Base-by-base conservation (phyloP, 306 rosid genomes). In the Fragaria nilgerrensis region DNA sequence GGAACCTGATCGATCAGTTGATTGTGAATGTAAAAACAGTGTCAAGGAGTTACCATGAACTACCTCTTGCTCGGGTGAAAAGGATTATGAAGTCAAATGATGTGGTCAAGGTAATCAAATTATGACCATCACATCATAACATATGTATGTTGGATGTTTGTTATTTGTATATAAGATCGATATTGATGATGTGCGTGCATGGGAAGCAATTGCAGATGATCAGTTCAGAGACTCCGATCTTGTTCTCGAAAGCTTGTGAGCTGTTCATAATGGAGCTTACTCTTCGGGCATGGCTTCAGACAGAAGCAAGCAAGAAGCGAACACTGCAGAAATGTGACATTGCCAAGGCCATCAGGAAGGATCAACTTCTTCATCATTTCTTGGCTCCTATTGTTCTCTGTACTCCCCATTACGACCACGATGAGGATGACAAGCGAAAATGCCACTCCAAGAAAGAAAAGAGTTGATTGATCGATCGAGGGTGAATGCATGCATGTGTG, bases 241-340 rank as follows among this genome's bases (percentile, higher is more conserved):
- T 88, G 25, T 76, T 88, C 44, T 53, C 83, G 5, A 84, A 82
- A 78, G 88, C 89, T 2, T 83, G 86, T 39, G 91, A 85, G 79
- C 58, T 84, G 7, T 85, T 85, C 68, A 82, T 88, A 36, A 75
- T 75, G 79, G 88, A 88, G 77, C 86, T 88, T 29, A 75, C 89
- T 7, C 67, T 77, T 71, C 83, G 86, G 0, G 50, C 89, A 0
- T 75, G 83, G 86, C 71, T 84, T 23, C 72, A 49, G 7, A 62
- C 89, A 62, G 65, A 83, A 78, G 80, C 48, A 45, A 5, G 64
- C 75, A 68, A 72, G 11, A 81, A 76, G 61, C 45, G 47, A 15
- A 77, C 62, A 0, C 13, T 83, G 48, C 82, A 77, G 44, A 76
- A 63, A 16, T 44, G 23, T 14, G 85, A 88, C 61, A 68, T 83